Conservation (phyloP, 2,329 filamentous ascomycete genomes). For the Trichoderma asperellum region DNA sequence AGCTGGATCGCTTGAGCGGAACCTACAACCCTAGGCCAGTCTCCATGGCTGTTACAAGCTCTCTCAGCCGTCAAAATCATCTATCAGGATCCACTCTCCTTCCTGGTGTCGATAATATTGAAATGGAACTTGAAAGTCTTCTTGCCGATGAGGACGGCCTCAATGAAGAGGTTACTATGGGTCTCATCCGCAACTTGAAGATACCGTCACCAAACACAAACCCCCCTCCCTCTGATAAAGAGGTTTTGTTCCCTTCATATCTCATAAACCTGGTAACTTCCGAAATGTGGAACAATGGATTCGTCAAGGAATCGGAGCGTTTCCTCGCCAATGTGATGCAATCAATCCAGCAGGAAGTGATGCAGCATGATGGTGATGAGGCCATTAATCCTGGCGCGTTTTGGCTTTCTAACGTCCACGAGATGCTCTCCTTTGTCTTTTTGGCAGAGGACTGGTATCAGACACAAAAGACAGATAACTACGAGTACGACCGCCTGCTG, state of each 20-base stretch:
- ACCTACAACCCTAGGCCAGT: constrained; percentile 94
- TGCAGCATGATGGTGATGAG: constrained; percentile 97
- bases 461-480: constrained; percentile 98
- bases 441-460: constrained; percentile 99
- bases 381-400: constrained; percentile 97
- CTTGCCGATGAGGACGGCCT: constrained; percentile 93
- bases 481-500: constrained; percentile 94
- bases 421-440: constrained; percentile 99
- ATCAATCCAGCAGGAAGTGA: constrained; percentile 98
- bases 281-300: constrained; percentile 99
- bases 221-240: constrained; percentile 93
- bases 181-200: constrained; percentile 93
- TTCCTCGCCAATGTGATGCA: constrained; percentile 99
- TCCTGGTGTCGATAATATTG: constrained; percentile 84
- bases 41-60: constrained; percentile 84
- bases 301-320: constrained; percentile 98
- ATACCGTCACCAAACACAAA: constrained; percentile 87
- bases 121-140: constrained; percentile 90
- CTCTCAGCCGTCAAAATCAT: constrained; percentile 66
- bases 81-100: constrained; percentile 77
- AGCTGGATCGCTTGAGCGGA: constrained; percentile 86
- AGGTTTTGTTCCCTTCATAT: constrained; percentile 97
- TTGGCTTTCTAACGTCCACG: constrained; percentile 98
- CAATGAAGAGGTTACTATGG: constrained; percentile 96
- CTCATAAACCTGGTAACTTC: constrained; percentile 98